phyloP scores from a whole-genome alignment of 768 basidiomycete genomes.

The Termitomyces sp. region DNA sequence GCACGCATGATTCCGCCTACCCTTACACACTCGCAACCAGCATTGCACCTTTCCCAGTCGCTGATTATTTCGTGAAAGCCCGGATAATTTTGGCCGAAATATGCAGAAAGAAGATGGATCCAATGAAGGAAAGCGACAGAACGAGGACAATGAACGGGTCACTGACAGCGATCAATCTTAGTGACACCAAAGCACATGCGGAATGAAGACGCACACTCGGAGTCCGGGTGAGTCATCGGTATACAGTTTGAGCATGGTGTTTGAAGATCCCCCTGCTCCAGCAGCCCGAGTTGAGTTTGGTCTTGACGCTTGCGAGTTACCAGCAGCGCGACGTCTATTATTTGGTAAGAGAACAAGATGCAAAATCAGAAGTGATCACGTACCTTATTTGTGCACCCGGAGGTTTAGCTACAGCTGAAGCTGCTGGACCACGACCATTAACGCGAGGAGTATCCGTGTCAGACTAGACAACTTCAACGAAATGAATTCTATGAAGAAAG shows the following conservation, averaged over 20 bases:
- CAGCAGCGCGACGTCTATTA: constrained; percentile 68
- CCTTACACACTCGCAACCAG: background rate
- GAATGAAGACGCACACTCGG: constrained; percentile 72
- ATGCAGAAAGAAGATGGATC: constrained; percentile 97
- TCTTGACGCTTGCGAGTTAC: constrained; percentile 49
- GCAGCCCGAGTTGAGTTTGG: constrained; percentile 89
- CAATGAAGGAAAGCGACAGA: constrained; percentile 94
- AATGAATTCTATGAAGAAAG: background rate
- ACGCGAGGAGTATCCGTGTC: constrained; percentile 68
- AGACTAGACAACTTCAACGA: constrained; percentile 41
- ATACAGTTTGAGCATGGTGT: constrained; percentile 98
- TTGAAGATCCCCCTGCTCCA: constrained; percentile 92
- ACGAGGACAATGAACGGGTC: constrained; percentile 97
- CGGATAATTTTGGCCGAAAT: constrained; percentile 94
- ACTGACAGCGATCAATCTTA: constrained; percentile 31
- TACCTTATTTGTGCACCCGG: constrained; percentile 82
- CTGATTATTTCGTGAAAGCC: constrained; percentile 72
- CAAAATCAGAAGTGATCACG: constrained; percentile 17
- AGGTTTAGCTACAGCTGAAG: constrained; percentile 56
- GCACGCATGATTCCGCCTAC: constrained; percentile 6
- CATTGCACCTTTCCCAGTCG: background rate
- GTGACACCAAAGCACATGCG: background rate
- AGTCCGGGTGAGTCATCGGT: constrained; percentile 97
- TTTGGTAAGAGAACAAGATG: background rate
- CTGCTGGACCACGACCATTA: constrained; percentile 34